These are phyloP conservation scores for Ocimum tenuiflorum DNA, from an alignment of 257 asterid genomes.

Conservation along the genomic window DNA sequence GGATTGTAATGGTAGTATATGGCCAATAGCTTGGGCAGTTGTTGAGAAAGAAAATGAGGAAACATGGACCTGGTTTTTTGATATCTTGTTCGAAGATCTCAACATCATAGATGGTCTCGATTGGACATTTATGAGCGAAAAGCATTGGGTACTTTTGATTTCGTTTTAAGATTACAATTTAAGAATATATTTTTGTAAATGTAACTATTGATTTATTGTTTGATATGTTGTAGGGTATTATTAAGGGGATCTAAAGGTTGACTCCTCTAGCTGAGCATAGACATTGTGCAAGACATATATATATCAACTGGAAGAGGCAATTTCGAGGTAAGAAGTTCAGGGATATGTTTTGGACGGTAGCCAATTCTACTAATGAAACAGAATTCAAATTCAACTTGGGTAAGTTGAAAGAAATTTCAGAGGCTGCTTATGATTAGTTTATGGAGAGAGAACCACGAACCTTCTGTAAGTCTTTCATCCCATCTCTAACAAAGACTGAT, in stretches of 20 bases:
- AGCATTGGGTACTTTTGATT: background rate
- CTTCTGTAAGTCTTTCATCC: background rate
- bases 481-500: background rate
- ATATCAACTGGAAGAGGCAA: background rate
- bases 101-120: background rate
- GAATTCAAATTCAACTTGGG: background rate
- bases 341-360: background rate
- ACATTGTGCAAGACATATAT: background rate
- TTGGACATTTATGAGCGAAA: background rate
- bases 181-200: too few relatives aligned
- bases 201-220: too few relatives aligned
- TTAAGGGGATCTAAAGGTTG: background rate
- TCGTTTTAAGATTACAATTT: too few relatives aligned
- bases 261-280: background rate
- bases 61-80: background rate
- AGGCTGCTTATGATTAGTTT: background rate
- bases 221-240: background rate
- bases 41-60: background rate
- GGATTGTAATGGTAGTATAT: background rate
- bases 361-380: background rate
- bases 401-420: background rate
- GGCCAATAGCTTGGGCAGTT: background rate
- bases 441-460: background rate
- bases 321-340: background rate
- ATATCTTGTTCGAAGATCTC: background rate